Conservation (phyloP, 306 rosid species). For the Quercus berberidifolia region DNA sequence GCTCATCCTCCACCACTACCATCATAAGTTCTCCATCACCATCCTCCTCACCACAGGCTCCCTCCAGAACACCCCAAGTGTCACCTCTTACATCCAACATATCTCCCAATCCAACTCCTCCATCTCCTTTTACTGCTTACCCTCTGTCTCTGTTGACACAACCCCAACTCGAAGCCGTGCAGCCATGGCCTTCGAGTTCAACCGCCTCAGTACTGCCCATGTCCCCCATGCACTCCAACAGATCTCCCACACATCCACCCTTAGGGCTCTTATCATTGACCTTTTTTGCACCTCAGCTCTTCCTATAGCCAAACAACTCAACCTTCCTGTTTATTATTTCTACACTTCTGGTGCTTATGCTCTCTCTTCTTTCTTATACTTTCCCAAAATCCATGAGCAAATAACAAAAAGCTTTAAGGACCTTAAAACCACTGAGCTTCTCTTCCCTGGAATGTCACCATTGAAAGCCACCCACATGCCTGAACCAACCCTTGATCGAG, state of each 20-base stretch:
- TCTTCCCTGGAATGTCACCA: constrained; percentile 13
- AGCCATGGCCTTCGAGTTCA: background rate
- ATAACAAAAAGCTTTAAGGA: constrained; percentile 16
- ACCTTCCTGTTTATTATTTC: constrained; percentile 29
- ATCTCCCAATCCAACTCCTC: constrained; percentile 26
- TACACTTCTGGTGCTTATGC: constrained; percentile 18
- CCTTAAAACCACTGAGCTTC: background rate
- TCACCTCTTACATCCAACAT: constrained; percentile 12
- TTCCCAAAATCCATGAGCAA: constrained; percentile 12
- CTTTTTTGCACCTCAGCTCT: constrained; percentile 22
- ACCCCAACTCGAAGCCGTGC: background rate
- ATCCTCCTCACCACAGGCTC: constrained; percentile 23
- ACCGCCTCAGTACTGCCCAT: constrained; percentile 11
- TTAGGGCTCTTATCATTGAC: constrained; percentile 31
- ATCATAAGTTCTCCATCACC: constrained; percentile 23
- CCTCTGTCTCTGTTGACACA: background rate
- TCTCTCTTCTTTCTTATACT: background rate
- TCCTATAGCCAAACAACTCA: background rate
- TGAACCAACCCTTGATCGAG: constrained; percentile 4
- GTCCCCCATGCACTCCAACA: constrained; percentile 4
- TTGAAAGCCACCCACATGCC: constrained; percentile 4
- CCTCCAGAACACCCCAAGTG: background rate
- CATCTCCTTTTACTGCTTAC: constrained; percentile 32
- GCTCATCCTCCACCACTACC: constrained; percentile 20
- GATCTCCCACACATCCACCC: background rate